Evolutionary conservation across 805 yeast genomes (phyloP).

Genomic region (Pichia phayaonensis): DNA sequence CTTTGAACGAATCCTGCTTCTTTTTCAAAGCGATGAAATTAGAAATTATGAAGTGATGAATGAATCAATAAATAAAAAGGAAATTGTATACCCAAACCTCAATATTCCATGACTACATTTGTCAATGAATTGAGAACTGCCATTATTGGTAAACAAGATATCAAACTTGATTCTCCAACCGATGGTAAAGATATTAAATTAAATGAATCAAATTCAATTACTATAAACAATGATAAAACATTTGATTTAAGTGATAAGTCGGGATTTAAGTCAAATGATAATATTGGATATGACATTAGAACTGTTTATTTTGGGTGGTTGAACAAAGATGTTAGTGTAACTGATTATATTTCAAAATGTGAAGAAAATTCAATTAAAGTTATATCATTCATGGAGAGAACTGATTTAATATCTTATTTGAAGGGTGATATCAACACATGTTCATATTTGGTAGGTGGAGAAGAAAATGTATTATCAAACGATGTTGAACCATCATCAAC

Average conservation of each 20-base stretch:
- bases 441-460: conserved; percentile 34
- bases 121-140: not conserved
- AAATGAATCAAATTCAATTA: not conserved
- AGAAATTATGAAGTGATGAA: not conserved
- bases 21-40: not conserved
- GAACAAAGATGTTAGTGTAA: conserved; percentile 61
- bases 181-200: not conserved
- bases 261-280: conserved; percentile 34
- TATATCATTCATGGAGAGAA: conserved; percentile 75
- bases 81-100: not conserved
- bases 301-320: conserved; percentile 75
- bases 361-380: conserved; percentile 56
- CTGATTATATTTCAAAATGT: conserved; percentile 75
- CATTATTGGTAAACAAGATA: not conserved
- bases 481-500: not conserved
- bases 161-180: not conserved
- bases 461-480: not conserved
- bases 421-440: conserved; percentile 59
- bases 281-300: conserved; percentile 35
- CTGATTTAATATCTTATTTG: conserved; percentile 77
- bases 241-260: not conserved
- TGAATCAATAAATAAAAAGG: too few relatives aligned
- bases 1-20: too few relatives aligned
- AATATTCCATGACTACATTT: not conserved
- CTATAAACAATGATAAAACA: not conserved